phyloP scores from a whole-genome alignment of 495 filamentous ascomycete genomes.

The Aspergillus mulundensis region DNA sequence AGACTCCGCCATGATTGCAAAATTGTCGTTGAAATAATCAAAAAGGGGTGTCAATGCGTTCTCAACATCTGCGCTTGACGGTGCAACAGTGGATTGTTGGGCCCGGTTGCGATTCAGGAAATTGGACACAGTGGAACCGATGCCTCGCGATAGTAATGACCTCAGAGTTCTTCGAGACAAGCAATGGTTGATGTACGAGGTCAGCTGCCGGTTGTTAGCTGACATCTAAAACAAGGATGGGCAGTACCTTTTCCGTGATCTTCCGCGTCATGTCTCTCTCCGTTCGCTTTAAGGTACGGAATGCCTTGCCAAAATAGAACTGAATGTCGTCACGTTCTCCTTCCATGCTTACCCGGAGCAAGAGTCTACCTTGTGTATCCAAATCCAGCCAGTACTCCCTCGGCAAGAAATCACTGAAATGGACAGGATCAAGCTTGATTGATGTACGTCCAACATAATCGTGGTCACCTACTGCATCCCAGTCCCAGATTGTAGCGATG shows the following conservation, averaged over 20 bases:
- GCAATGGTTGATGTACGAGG: constrained; percentile 86
- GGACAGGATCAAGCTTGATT: constrained; percentile 87
- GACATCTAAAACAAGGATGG: neutral
- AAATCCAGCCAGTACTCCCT: constrained; percentile 96
- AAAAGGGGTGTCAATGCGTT: constrained; percentile 86
- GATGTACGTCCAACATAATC: constrained; percentile 95
- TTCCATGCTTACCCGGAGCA: constrained; percentile 96
- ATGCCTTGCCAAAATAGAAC: constrained; percentile 97
- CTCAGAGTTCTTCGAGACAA: constrained; percentile 78
- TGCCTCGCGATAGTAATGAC: constrained; percentile 65
- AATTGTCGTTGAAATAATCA: constrained; percentile 97
- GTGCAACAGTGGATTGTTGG: constrained; percentile 50
- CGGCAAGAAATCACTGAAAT: constrained; percentile 94
- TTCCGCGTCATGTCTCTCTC: constrained; percentile 97
- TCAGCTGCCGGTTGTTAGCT: constrained; percentile 56
- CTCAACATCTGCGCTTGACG: constrained; percentile 70
- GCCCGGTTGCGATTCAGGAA: constrained; percentile 65
- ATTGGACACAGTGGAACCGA: constrained; percentile 71
- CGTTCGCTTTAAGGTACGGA: constrained; percentile 88
- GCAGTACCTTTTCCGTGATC: constrained; percentile 90
- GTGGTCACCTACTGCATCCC: constrained; percentile 95
- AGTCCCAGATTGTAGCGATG: constrained; percentile 97
- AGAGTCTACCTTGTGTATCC: constrained; percentile 86
- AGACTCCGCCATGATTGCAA: constrained; percentile 96
- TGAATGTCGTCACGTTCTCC: constrained; percentile 97